Evolutionary conservation across 805 yeast genomes (phyloP), one percentile per base, ranked within the genome.

Genomic region (Yamadazyma tumulicola): DNA sequence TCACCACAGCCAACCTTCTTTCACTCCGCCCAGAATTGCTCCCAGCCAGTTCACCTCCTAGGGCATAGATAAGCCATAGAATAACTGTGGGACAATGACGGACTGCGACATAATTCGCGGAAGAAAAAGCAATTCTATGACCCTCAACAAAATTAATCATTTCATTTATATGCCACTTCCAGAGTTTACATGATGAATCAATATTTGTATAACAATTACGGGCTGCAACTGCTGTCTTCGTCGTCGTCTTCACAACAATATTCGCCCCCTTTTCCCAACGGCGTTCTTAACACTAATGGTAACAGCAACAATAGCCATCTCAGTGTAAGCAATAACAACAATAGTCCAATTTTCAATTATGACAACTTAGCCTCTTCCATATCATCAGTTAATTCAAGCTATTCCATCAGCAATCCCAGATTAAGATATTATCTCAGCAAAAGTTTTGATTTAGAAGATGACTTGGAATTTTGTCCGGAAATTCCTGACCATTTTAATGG

Each of bases 381-480:
- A 12, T 47, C 52, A 11, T 39, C 53, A 15, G 32, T 46, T 14
- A 31, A 37, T 24, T 36, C 43, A 17, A 58, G 49, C 45, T 63
- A 63, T 41, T 55, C 71, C 11, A 55, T 69, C 42, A 74, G 71
- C 35, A 64, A 70, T 19, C 70, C 72, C 15, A 57, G 81, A 26
- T 72, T 78, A 26, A 61, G 80, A 45, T 74, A 75, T 49, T 73
- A 74, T 59, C 66, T 72, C 19, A 73, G 79, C 15, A 77, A 77
- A 45, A 75, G 78, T 20, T 77, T 77, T 55, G 84, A 77, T 39
- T 46, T 69, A 6, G 83, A 77, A 47, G 84, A 77, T 48, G 84
- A 77, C 51, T 51, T 77, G 47, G 82, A 77, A 52, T 77, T 77
- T 43, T 77, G 84, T 46, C 84, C 84, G 2, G 81, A 75, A 29